These are phyloP conservation scores for Podospora sp. DNA, from an alignment of 495 filamentous ascomycete genomes.

Conservation along the genomic window DNA sequence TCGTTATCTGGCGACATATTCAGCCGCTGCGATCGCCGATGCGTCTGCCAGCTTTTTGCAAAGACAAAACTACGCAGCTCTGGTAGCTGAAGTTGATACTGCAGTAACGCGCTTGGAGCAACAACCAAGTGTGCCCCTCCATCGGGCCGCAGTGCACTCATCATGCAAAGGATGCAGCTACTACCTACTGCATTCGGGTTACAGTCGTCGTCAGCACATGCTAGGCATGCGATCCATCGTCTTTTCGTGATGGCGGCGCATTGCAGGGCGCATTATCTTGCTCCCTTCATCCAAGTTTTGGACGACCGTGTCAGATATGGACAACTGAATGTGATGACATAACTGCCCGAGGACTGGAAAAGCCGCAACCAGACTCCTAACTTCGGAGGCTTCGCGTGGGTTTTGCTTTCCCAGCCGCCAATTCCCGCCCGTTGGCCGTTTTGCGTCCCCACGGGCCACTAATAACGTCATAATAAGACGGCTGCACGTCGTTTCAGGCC, in stretches of 20 bases:
- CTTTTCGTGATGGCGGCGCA: background rate
- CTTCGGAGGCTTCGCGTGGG: background rate
- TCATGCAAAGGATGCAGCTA: conserved; percentile 17
- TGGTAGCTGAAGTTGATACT: background rate
- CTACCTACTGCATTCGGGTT: background rate
- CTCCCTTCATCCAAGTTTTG: background rate
- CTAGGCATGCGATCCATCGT: background rate
- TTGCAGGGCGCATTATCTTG: conserved; percentile 1
- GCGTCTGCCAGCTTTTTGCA: background rate
- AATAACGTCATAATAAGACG: conserved; percentile 25
- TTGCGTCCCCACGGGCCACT: conserved; percentile 1
- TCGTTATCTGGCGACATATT: background rate
- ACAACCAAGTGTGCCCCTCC: background rate
- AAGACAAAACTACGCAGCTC: background rate
- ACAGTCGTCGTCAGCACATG: conserved; percentile 10
- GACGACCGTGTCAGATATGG: background rate
- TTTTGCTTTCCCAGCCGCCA: background rate
- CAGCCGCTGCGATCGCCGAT: background rate
- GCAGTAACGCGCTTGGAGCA: background rate
- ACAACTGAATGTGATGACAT: background rate
- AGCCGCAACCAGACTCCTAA: background rate
- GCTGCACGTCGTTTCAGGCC: conserved; percentile 18
- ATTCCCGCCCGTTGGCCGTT: background rate
- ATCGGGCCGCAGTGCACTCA: conserved; percentile 1
- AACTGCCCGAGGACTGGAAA: background rate